phyloP scores from a whole-genome alignment of 495 filamentous ascomycete species.

The Monascus purpureus region DNA sequence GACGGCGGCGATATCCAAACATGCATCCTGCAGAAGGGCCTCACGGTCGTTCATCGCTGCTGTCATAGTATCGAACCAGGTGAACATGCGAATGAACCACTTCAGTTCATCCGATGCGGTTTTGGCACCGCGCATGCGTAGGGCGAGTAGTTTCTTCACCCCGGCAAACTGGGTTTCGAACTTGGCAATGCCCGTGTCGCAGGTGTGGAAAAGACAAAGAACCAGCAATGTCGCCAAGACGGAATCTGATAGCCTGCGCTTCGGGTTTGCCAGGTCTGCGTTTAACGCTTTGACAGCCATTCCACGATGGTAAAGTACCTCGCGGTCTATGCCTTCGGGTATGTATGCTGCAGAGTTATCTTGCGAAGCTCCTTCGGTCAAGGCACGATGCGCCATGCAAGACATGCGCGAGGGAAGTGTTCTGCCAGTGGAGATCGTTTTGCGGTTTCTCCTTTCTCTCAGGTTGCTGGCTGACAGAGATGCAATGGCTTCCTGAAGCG shows the following conservation, averaged over 20 bases:
- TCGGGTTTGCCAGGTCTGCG: constrained; percentile 60
- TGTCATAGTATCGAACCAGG: constrained; percentile 91
- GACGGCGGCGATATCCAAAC: constrained; percentile 50
- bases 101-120: constrained; percentile 52
- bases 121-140: constrained; percentile 50
- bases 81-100: constrained; percentile 95
- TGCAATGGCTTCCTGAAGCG: constrained; percentile 83
- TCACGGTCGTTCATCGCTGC: constrained; percentile 87
- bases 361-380: constrained; percentile 25
- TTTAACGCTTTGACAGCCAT: constrained; percentile 74
- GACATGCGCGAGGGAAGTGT: constrained; percentile 34
- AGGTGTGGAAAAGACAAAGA: constrained; percentile 84
- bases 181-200: constrained; percentile 79
- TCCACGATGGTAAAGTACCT: constrained; percentile 71
- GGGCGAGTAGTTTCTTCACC: constrained; percentile 78
- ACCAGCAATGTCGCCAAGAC: constrained; percentile 79
- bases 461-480: constrained; percentile 81
- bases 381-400: constrained; percentile 33
- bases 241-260: constrained; percentile 65
- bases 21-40: constrained; percentile 62
- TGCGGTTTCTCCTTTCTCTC: constrained; percentile 30
- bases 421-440: constrained; percentile 27
- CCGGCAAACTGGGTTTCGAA: constrained; percentile 91
- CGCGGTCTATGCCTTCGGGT: constrained; percentile 32
- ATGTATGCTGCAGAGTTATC: constrained; percentile 20